Evolutionary conservation across 768 basidiomycete genomes (phyloP).

Genomic region (Termitomyces sp.): DNA sequence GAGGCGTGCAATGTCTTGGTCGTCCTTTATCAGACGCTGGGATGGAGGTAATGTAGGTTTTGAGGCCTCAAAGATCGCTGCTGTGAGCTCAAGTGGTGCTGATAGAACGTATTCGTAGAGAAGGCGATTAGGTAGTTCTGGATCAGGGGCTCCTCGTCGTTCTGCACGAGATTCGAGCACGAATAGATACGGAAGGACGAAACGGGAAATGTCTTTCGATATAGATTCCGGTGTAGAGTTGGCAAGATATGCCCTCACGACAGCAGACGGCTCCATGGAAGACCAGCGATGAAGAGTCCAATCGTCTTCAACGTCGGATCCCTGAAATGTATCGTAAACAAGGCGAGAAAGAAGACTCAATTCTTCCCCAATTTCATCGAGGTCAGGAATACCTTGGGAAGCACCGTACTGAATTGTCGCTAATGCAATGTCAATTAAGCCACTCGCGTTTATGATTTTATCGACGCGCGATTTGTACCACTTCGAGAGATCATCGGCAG

Average conservation of each 20-base stretch:
- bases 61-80: conserved; percentile 81
- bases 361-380: conserved; percentile 90
- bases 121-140: conserved; percentile 53
- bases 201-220: conserved; percentile 59
- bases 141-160: conserved; percentile 68
- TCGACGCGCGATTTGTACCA: conserved; percentile 78
- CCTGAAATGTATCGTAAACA: conserved; percentile 72
- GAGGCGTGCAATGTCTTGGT: conserved; percentile 79
- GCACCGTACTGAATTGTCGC: conserved; percentile 82
- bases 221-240: conserved; percentile 64
- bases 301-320: conserved; percentile 41
- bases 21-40: conserved; percentile 72
- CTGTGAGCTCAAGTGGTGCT: conserved; percentile 60
- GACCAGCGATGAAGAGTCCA: conserved; percentile 80
- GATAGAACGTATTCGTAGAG: conserved; percentile 70
- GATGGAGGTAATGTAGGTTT: conserved; percentile 77
- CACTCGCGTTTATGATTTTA: conserved; percentile 54
- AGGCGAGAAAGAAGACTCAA: conserved; percentile 81
- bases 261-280: conserved; percentile 53
- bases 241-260: conserved; percentile 72
- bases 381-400: conserved; percentile 65
- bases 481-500: conserved; percentile 44
- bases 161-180: conserved; percentile 88
- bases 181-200: conserved; percentile 90
- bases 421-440: conserved; percentile 76